Conservation (phyloP, 208 protist species). For the Vickermania ingenoplastis region DNA sequence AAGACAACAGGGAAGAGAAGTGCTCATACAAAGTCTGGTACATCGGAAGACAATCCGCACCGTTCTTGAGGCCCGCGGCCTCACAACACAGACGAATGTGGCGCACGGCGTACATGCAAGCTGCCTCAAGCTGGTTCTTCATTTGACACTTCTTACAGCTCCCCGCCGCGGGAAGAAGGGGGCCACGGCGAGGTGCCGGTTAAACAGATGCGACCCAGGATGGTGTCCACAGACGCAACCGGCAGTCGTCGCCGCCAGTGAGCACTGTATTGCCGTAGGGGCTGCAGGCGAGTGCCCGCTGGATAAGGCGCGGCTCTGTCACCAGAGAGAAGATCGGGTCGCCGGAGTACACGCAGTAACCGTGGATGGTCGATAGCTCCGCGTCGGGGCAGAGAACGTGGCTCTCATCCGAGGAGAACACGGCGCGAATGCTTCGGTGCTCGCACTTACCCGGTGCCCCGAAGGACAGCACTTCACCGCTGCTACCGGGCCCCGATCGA, state of each 20-base stretch:
- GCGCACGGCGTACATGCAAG: too few species aligned
- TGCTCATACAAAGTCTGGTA: too few species aligned
- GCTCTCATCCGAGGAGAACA: slow-evolving; percentile 65
- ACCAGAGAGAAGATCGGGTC: slow-evolving; percentile 41
- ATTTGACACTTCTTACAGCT: too few species aligned
- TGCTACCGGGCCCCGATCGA: slow-evolving; percentile 4
- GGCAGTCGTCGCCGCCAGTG: slow-evolving; percentile 75
- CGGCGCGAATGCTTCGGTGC: slow-evolving; percentile 60
- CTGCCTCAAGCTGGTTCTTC: too few species aligned
- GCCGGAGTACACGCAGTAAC: slow-evolving; percentile 62
- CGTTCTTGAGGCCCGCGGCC: too few species aligned
- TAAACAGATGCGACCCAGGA: too few species aligned
- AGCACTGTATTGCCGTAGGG: slow-evolving; percentile 48
- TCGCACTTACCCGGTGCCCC: slow-evolving; percentile 62
- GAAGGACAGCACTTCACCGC: slow-evolving; percentile 55
- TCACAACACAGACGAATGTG: too few species aligned
- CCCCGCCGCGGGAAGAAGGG: too few species aligned
- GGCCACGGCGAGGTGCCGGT: too few species aligned
- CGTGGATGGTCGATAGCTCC: slow-evolving; percentile 45
- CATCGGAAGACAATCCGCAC: too few species aligned
- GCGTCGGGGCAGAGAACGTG: slow-evolving; percentile 61
- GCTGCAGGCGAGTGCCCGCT: slow-evolving; percentile 41
- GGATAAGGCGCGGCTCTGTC: slow-evolving; percentile 48
- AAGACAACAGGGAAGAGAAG: too few species aligned
- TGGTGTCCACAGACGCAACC: slow-evolving; percentile 72